A percentile compares a stretch with the other conserved stretches of the same genome.
phyloP scores from a whole-genome alignment of 768 basidiomycete genomes.

The Naganishia kalamii region DNA sequence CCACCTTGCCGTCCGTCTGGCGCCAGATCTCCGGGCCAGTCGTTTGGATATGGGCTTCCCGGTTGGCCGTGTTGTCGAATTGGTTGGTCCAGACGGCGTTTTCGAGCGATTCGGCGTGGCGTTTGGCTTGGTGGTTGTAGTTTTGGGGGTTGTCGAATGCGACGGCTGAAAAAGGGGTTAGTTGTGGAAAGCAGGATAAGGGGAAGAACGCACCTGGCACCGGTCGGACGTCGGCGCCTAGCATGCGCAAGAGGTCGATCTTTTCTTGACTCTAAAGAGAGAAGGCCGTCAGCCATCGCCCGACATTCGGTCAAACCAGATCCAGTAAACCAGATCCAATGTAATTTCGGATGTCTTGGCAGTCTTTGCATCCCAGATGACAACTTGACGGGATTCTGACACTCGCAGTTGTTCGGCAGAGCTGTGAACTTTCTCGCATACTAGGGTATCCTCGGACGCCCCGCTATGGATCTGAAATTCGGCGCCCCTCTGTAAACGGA shows the following conservation, averaged over 20 bases:
- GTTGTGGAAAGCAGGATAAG: neutral
- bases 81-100: slow-evolving; percentile 97
- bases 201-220: slow-evolving; percentile 55
- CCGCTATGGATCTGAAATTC: no score
- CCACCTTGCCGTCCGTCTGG: slow-evolving; percentile 62
- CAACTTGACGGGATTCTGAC: no score
- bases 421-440: no score
- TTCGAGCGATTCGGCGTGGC: slow-evolving; percentile 63
- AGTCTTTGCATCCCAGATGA: no score
- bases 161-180: slow-evolving; percentile 52
- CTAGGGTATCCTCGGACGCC: no score
- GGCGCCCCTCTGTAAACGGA: no score
- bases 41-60: slow-evolving; percentile 73
- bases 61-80: slow-evolving; percentile 93
- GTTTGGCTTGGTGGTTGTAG: slow-evolving; percentile 93
- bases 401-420: no score
- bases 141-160: slow-evolving; percentile 90
- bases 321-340: no score
- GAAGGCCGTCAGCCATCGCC: neutral
- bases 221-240: slow-evolving; percentile 92
- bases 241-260: slow-evolving; percentile 92
- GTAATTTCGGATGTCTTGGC: no score
- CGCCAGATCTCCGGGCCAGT: slow-evolving; percentile 97
- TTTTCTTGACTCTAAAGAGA: slow-evolving; percentile 83
- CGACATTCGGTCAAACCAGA: no score